Evolutionary conservation across 805 yeast species (phyloP).

Genomic region (Schwanniomyces polymorphus): DNA sequence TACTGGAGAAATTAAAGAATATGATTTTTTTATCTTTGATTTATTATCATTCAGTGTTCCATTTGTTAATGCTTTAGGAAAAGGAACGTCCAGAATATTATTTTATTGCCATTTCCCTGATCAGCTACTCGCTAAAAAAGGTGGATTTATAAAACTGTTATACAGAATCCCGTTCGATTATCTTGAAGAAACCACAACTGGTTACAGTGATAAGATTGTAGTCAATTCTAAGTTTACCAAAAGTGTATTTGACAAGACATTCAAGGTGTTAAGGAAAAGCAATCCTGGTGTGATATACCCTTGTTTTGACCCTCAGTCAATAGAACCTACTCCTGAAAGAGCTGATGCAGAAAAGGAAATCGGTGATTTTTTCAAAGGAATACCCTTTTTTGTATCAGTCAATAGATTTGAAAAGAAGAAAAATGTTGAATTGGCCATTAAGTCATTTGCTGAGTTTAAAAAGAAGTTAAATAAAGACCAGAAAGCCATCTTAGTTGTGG

Average conservation of each 20-base stretch:
- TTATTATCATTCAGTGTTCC: constrained; percentile 88
- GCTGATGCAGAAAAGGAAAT: constrained; percentile 30
- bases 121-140: constrained; percentile 63
- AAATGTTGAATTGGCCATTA: constrained; percentile 74
- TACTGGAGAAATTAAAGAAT: constrained; percentile 46
- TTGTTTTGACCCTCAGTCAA: constrained; percentile 59
- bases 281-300: constrained; percentile 69
- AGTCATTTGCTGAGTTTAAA: constrained; percentile 55
- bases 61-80: constrained; percentile 49
- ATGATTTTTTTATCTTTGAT: constrained; percentile 81
- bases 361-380: constrained; percentile 29
- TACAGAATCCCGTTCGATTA: constrained; percentile 83
- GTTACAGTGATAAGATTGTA: constrained; percentile 72
- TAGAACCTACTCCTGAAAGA: constrained; percentile 14
- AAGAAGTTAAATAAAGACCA: constrained; percentile 24
- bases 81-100: constrained; percentile 49
- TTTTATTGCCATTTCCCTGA: constrained; percentile 98
- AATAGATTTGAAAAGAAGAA: constrained; percentile 90
- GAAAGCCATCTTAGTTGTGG: constrained; percentile 58
- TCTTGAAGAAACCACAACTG: constrained; percentile 80
- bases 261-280: constrained; percentile 36
- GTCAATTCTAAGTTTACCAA: constrained; percentile 89
- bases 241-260: constrained; percentile 64
- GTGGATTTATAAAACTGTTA: constrained; percentile 52
- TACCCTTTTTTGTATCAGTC: constrained; percentile 62